Evolutionary conservation across 2,329 filamentous ascomycete genomes (phyloP), one percentile per base, ranked within the genome.

Genomic region (Aspergillaceae sp.): DNA sequence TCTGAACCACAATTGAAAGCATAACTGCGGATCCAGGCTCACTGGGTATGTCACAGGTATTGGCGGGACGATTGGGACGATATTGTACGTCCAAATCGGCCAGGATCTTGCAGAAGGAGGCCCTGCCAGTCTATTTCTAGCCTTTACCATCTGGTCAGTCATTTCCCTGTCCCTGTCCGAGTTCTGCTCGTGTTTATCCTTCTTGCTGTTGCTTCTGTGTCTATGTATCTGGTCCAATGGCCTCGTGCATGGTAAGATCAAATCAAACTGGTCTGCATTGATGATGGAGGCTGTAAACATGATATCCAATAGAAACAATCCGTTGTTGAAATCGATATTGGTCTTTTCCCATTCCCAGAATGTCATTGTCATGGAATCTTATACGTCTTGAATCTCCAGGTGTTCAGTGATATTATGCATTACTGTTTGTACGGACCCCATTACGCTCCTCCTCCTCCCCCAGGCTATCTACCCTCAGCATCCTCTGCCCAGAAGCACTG

Each of bases 61-160:
- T 45, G 70, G 70, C 27, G 70, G 70, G 8, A 68, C 67, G 30
- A 70, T 73, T 53, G 67, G 69, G 19, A 70, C 65, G n/a, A 66
- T 64, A 0, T 51, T 72, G 32, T 71, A 66, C 48, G 69, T 71
- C 27, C 64, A 69, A 45, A 70, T 72, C 45, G 70, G 70, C 8
- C 56, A 62, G 41, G 64, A 59, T 11, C 47, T 73, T 46, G 57
- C 65, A 9, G 58, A 64, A 44, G 69, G 70, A 37, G 70, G 70
- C 1, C 70, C 70, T 7, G 70, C 49, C 26, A 69, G 64, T 48
- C 53, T 73, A 40, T 73, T 73, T 44, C 50, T 73, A 42, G 70
- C 68, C 4, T 73, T 72, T 51, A 62, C 63, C n/a, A 57, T 72
- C 41, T 73, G 69, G 69, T 72, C 53, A 63, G 69, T 65, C 32